These are phyloP conservation scores for Penicillium steckii DNA, from an alignment of 495 filamentous ascomycete genomes.

Conservation along the genomic window DNA sequence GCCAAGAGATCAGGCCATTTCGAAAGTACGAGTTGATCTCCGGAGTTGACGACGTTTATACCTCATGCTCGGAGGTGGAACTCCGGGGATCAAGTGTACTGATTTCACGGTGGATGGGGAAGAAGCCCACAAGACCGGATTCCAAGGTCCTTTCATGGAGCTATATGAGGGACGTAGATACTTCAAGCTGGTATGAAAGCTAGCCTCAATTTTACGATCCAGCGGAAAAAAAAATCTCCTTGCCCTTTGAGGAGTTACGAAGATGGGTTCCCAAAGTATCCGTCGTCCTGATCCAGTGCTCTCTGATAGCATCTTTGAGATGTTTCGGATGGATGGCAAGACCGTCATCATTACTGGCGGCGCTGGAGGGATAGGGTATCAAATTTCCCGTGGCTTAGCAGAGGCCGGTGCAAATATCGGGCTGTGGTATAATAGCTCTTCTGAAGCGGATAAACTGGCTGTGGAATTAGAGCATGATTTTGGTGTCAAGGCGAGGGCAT, in stretches of 20 bases:
- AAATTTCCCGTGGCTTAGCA: constrained; percentile 65
- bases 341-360: constrained; percentile 77
- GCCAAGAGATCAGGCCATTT: not conserved
- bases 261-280: constrained; percentile 4
- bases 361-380: constrained; percentile 70
- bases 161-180: not conserved
- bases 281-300: constrained; percentile 3
- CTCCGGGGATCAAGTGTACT: too few relatives aligned
- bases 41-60: too few relatives aligned
- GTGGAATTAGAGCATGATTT: constrained; percentile 64
- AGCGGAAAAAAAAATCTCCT: too few relatives aligned
- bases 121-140: not conserved
- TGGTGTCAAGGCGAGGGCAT: constrained; percentile 61
- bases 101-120: too few relatives aligned
- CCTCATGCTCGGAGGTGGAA: too few relatives aligned
- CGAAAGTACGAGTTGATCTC: too few relatives aligned
- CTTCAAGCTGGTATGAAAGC: too few relatives aligned
- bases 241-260: not conserved
- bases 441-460: constrained; percentile 58
- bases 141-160: not conserved
- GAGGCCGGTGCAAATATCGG: constrained; percentile 77
- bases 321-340: constrained; percentile 73
- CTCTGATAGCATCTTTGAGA: constrained; percentile 4
- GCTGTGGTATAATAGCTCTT: constrained; percentile 74
- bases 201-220: too few relatives aligned